Base-by-base conservation (phyloP, 345 rosid genomes). In the Salix dunnii region DNA sequence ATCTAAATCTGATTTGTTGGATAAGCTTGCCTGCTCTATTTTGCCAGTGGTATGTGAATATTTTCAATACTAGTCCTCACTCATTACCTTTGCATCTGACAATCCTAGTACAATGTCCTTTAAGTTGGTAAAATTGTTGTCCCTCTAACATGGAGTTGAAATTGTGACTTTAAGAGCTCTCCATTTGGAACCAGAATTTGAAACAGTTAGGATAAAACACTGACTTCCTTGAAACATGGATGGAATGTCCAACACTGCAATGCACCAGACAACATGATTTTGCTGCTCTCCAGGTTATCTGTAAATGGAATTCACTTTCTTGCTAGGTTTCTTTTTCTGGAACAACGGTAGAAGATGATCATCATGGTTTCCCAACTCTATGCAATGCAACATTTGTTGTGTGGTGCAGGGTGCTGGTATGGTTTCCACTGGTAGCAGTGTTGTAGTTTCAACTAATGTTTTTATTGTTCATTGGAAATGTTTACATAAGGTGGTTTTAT, bases 391-490 rank as follows among this genome's bases (percentile, higher is more conserved):
- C 97, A 63, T 89, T 88, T 76, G 82, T 86, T 83, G 84, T 84
- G 18, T 93, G 97, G 96, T 93, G 88, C 86, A 86, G 83, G 46
- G 91, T 88, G 51, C 68, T 93, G 90, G 98, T 93, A 87, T 71
- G 88, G 21, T n/a, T 76, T 74, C 71, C 63, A 46, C 46, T 65
- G 48, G 18, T 53, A 65, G 71, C 21, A 17, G 4, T 28, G 67
- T 30, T 36, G 49, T 43, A 43, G 55, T 30, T 33, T 31, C 68
- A 43, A 8, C 5, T 12, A 25, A 40, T 78, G 17, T 78, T 28
- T 48, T 65, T 42, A n/a, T 28, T 61, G 67, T 7, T 62, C n/a
- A 7, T 40, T 48, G 72, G 80, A 77, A 33, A 51, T 38, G 70
- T 42, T 88, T 43, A 78, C 53, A 30, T 68, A 61, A 38, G 36